Evolutionary conservation across 371 early-diverging fungal genomes (phyloP).

Genomic region (Lichtheimia corymbifera): DNA sequence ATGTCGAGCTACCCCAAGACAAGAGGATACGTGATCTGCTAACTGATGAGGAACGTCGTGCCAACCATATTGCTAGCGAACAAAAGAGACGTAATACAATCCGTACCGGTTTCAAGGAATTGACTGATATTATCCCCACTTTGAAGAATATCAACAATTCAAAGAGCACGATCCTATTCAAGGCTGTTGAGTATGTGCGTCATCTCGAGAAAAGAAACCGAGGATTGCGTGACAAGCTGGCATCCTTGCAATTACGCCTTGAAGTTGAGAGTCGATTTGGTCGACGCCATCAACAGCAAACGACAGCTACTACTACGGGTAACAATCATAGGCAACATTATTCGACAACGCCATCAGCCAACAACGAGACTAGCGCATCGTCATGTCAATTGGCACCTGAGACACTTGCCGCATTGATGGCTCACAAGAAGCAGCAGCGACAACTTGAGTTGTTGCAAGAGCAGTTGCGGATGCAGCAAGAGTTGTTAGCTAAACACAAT

Average conservation of each 20-base stretch:
- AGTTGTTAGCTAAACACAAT: conserved; percentile 27
- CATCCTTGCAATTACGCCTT: conserved; percentile 53
- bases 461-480: conserved; percentile 37
- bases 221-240: conserved; percentile 55
- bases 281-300: conserved; percentile 20
- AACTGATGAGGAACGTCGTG: conserved; percentile 83
- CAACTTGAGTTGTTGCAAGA: conserved; percentile 15
- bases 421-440: conserved; percentile 47
- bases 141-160: conserved; percentile 55
- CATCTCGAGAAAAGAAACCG: conserved; percentile 52
- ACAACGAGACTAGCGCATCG: background rate
- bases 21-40: conserved; percentile 68
- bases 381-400: conserved; percentile 9
- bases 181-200: conserved; percentile 54
- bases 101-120: conserved; percentile 80
- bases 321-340: background rate
- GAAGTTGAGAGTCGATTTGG: conserved; percentile 34
- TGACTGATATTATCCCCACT: conserved; percentile 80
- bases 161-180: conserved; percentile 55
- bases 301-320: conserved; percentile 11
- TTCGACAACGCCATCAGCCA: background rate
- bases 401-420: conserved; percentile 39
- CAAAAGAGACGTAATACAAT: conserved; percentile 88
- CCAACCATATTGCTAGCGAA: conserved; percentile 57
- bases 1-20: conserved; percentile 28